These are phyloP conservation scores for Balakata baccata DNA, from an alignment of 345 rosid genomes.

Conservation along the genomic window DNA sequence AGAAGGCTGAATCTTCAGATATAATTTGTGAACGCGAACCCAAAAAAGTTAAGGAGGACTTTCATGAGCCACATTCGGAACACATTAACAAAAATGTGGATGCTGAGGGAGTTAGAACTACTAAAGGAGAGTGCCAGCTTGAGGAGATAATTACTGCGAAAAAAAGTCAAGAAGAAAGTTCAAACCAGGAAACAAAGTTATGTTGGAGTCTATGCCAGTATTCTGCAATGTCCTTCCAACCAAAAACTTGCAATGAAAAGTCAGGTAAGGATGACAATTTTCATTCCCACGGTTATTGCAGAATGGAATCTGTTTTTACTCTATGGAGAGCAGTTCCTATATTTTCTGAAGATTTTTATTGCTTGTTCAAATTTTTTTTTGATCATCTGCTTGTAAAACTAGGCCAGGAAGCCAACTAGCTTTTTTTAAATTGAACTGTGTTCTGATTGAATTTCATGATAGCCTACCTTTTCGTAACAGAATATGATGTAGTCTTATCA, in stretches of 20 bases:
- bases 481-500: too few relatives aligned
- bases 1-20: conserved; percentile 23
- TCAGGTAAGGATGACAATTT: conserved; percentile 24
- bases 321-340: not conserved
- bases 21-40: conserved; percentile 15
- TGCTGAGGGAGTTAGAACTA: not conserved
- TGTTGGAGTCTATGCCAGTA: conserved; percentile 14
- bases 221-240: conserved; percentile 15
- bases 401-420: too few relatives aligned
- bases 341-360: too few relatives aligned
- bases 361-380: too few relatives aligned
- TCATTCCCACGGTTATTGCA: not conserved
- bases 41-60: conserved; percentile 27
- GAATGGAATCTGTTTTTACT: not conserved
- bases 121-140: not conserved
- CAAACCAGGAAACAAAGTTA: not conserved
- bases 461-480: too few relatives aligned
- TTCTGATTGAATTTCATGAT: too few relatives aligned
- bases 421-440: too few relatives aligned
- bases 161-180: not conserved
- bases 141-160: too few relatives aligned
- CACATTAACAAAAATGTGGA: conserved; percentile 14
- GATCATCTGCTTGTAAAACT: too few relatives aligned
- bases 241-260: conserved; percentile 23
- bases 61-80: conserved; percentile 13